Base-by-base conservation (phyloP, 2,329 filamentous ascomycete genomes). In the Scleromitrula shiraiana region DNA sequence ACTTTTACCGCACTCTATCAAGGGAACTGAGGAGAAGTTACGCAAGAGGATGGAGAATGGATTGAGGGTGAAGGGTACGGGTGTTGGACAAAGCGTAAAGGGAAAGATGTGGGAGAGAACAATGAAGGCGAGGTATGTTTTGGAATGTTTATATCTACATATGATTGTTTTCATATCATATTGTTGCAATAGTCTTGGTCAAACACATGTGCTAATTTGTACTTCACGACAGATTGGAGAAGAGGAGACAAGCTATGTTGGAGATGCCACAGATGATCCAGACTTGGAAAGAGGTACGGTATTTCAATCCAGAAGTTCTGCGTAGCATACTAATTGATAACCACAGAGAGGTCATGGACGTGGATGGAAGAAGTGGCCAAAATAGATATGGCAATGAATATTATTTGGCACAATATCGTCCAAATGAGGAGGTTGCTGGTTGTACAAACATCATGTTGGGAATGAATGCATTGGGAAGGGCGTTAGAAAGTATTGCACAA, bases 251-350 rank as follows among this genome's bases (percentile, higher is more conserved):
- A 68, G 93, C 93, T 51, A 96, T 97, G 88, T 68, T 94, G 72
- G 82, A 83, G 51, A 98, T 98, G 93, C 89, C 91, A 55, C 80
- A 84, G 62, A 78, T 97, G 72, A 87, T 98, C 66, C 80, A 85
- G 67, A 76, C 85, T 67, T 98, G 91, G 93, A 95, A 95, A 71
- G 82, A 85, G 79, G 87, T 93, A 72, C 65, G 80, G 69, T 49
- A 42, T 46, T 14, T 29, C 15, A 10, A 32, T 15, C 14, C 10
- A 7, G 38, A 2, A 17, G 9, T n/a, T 27, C 17, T 42, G 15
- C 20, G 46, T 43, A 42, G 20, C 24, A 45, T 51, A 58, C 68
- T 75, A 66, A 72, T 60, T 7, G 17, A 23, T 52, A 19, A 48
- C 22, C 54, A 59, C 62, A 83, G 77, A 75, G 73, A 70, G 83